Conservation (phyloP, 2,329 filamentous ascomycete species). For the Rhinocladiella similis region DNA sequence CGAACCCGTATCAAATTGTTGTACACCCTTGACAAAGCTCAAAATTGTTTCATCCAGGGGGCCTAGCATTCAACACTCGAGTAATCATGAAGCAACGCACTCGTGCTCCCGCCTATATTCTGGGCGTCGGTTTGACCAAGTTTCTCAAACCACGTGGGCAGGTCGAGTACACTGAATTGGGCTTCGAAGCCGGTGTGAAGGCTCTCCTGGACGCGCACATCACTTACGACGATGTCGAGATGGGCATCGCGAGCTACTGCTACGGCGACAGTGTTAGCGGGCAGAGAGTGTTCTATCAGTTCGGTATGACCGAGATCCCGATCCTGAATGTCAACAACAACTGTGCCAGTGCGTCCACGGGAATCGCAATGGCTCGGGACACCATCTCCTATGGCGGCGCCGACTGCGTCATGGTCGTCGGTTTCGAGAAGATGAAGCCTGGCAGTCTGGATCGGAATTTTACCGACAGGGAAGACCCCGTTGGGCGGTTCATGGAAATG, state of each 20-base stretch:
- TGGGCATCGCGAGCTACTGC: slow-evolving; percentile 93
- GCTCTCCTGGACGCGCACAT: slow-evolving; percentile 73
- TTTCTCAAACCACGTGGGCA: slow-evolving; percentile 65
- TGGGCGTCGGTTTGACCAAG: slow-evolving; percentile 98
- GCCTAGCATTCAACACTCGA: too few relatives aligned
- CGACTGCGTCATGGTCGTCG: slow-evolving; percentile 86
- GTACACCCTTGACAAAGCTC: too few relatives aligned
- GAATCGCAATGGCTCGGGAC: slow-evolving; percentile 78
- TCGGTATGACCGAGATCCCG: slow-evolving; percentile 94
- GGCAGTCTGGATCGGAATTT: slow-evolving; percentile 81
- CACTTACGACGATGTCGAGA: slow-evolving; percentile 94
- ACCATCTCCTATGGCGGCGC: slow-evolving; percentile 77
- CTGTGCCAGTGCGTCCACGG: slow-evolving; percentile 93
- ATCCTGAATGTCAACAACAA: slow-evolving; percentile 99
- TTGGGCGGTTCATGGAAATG: slow-evolving; percentile 69
- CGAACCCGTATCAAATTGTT: too few relatives aligned
- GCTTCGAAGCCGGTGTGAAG: slow-evolving; percentile 35
- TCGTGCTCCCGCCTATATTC: slow-evolving; percentile 69
- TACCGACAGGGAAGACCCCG: slow-evolving; percentile 80
- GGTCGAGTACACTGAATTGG: slow-evolving; percentile 36
- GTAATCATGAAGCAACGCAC: too few relatives aligned
- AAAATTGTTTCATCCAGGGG: too few relatives aligned
- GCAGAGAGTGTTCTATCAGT: slow-evolving; percentile 97
- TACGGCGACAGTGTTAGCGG: slow-evolving; percentile 94
- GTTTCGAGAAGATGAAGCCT: slow-evolving; percentile 97